These are phyloP conservation scores for Globisporangium uncinulatum DNA, from an alignment of 352 stramenopile genomes.

Conservation along the genomic window DNA sequence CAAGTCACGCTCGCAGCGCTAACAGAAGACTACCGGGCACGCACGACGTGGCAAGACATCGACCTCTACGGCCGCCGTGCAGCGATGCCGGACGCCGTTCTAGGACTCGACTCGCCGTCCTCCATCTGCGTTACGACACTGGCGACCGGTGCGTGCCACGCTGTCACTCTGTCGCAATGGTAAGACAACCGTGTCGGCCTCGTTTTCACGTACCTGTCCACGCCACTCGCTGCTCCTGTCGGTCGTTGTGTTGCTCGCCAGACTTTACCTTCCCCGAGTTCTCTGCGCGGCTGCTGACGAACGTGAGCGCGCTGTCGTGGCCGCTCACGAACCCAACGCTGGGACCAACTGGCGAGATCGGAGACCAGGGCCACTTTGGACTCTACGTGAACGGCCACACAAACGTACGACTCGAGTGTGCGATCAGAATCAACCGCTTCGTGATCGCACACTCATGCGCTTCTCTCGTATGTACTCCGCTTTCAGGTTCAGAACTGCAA, in stretches of 20 bases:
- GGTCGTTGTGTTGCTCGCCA: slow-evolving; percentile 9
- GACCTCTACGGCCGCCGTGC: slow-evolving; percentile 84
- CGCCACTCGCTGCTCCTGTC: too few species aligned
- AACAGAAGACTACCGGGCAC: slow-evolving; percentile 58
- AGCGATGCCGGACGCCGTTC: slow-evolving; percentile 39
- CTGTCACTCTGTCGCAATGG: neutral
- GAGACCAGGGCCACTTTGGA: slow-evolving; percentile 88
- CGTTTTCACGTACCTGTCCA: too few species aligned
- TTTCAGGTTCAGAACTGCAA: slow-evolving; percentile 92
- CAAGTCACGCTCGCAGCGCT: slow-evolving; percentile 75
- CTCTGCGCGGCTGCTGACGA: slow-evolving; percentile 58
- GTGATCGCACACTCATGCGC: neutral
- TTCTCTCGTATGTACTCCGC: neutral
- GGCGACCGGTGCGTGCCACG: slow-evolving; percentile 23
- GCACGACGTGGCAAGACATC: slow-evolving; percentile 45
- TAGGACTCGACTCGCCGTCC: slow-evolving; percentile 35
- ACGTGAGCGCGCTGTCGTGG: slow-evolving; percentile 40
- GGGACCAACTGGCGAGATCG: slow-evolving; percentile 77
- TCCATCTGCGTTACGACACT: slow-evolving; percentile 54
- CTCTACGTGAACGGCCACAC: slow-evolving; percentile 85
- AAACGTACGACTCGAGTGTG: slow-evolving; percentile 29
- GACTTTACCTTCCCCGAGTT: slow-evolving; percentile 84
- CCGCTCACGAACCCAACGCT: slow-evolving; percentile 41
- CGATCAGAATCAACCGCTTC: too few species aligned
- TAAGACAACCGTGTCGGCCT: neutral